Base-by-base conservation (phyloP, 192 early-diverging fungal genomes). In the Umbelopsis sp. region DNA sequence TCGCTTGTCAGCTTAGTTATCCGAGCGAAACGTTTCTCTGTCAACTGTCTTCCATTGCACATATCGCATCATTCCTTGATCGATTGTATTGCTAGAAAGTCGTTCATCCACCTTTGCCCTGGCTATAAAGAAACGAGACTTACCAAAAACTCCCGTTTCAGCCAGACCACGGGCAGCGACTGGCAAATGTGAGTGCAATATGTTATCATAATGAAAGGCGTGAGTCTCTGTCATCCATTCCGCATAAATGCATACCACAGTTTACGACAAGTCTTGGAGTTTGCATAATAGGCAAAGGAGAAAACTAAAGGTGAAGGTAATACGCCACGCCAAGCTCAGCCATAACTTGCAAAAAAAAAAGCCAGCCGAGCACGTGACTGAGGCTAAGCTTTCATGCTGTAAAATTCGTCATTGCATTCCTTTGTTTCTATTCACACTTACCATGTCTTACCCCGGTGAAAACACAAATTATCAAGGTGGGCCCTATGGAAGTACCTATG, bases 121-220 rank as follows among this genome's bases (percentile, higher is more conserved):
- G 27, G 2, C 16, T 61, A n/a, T 18, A 35, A 25, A n/a, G 23
- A 13, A 27, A 33, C 11, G 55, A 61, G 27, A 30, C 55, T 33
- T 35, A 61, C 55, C 55, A 61, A 61, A 61, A 25, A 61, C 55
- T 30, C 55, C 55, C 33, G 55, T 61, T 30, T 61, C 55, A 18
- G 55, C 55, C 3, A 61, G 55, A 37, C 55, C 55, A 61, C 55
- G 55, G 12, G 55, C 55, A 27, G 25, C 55, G 33, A 61, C 55
- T 61, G 13, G 21, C 8, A 6, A 7, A 25, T 15, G 16, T 25
- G 21, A 27, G 35, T 16, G 33, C 11, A 27, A 61, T 35, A 7
- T 35, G 55, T 61, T 35, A 61, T 2, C 25, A 10, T 61, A 1
- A 16, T 12, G 4, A 18, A 25, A 16, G 13, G 13, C 7, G 27